Evolutionary conservation across 192 early-diverging fungal species (phyloP), one percentile per base, ranked within the genome.

Genomic region (Dimargaris cristalligena): DNA sequence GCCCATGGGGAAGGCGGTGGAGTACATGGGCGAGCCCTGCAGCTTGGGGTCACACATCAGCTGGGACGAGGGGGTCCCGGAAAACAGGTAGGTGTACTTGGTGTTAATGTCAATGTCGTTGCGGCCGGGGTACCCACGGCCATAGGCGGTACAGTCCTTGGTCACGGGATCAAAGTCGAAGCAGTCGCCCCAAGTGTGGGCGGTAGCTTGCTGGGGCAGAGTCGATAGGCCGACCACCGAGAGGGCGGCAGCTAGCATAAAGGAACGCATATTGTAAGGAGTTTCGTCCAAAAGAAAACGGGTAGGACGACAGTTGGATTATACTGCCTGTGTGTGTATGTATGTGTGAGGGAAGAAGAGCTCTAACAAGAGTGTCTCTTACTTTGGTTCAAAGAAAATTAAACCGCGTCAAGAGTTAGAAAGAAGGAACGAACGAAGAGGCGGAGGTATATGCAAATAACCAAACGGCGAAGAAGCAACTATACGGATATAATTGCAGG

Each of bases 41-140:
- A 63, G 63, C 16, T 63, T 63, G 1, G 71, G 70, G 20, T 67
- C 62, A 62, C 80, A 80, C 70, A 82, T 73, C 4, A 72, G 55
- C 45, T 75, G 66, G 29, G 49, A 45, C 8, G n/a, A 14, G 0
- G 64, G 68, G 33, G 67, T 66, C 1, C 52, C 64, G 34, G 47
- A 56, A 61, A 82, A 74, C 32, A 74, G 59, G 35, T 80, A 78
- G 20, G 74, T 74, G 62, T 80, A 82, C 18, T 62, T 34, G 16
- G 61, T 67, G 67, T 82, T 75, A 34, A 72, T 69, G 20, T 75
- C 59, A 16, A 58, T 62, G 44, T 72, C 66, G 0, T 54, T 52
- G 18, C 80, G 78, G 0, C 76, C 70, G 1, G 73, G 73, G 47
- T 80, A 82, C 16, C 77, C 75, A 33, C 75, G 71, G 0, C 70